Conservation (phyloP, 2,329 filamentous ascomycete species). For the Colletotrichum shisoi region DNA sequence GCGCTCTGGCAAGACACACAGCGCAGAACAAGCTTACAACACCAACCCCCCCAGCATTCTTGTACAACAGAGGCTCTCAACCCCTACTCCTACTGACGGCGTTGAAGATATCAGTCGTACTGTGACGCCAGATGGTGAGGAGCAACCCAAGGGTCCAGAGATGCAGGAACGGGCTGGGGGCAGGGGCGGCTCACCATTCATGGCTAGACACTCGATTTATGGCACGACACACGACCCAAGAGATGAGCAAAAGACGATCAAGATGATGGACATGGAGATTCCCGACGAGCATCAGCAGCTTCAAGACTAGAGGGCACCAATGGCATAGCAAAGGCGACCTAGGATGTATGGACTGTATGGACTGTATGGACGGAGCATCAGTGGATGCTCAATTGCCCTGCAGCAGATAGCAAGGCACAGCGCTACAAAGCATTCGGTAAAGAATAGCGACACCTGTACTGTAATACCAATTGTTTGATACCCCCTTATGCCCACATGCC, state of each 20-base stretch:
- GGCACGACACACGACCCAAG: constrained; percentile 30
- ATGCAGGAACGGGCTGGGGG: constrained; percentile 54
- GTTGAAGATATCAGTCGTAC: constrained; percentile 38
- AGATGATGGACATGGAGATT: constrained; percentile 53
- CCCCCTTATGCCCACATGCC: constrained; percentile 4
- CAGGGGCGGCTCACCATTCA: constrained; percentile 41
- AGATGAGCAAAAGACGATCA: constrained; percentile 41
- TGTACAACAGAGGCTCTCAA: constrained; percentile 32
- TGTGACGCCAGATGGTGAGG: constrained; percentile 37
- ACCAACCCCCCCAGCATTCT: constrained; percentile 25
- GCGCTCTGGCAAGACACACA: constrained; percentile 27
- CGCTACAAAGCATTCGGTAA: constrained; percentile 10
- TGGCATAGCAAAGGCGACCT: constrained; percentile 10
- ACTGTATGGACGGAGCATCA: neutral
- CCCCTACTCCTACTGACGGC: constrained; percentile 36
- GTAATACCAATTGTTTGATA: constrained; percentile 34
- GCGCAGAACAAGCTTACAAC: constrained; percentile 39
- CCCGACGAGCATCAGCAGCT: constrained; percentile 42
- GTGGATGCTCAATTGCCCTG: neutral
- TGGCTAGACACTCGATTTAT: constrained; percentile 40
- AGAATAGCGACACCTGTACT: constrained; percentile 7
- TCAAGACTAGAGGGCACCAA: constrained; percentile 24
- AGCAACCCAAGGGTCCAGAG: constrained; percentile 50
- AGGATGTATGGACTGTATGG: neutral
- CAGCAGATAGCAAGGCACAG: constrained; percentile 9